phyloP scores from a whole-genome alignment of 2,329 filamentous ascomycete genomes.

The Neopestalotiopsis sp. region DNA sequence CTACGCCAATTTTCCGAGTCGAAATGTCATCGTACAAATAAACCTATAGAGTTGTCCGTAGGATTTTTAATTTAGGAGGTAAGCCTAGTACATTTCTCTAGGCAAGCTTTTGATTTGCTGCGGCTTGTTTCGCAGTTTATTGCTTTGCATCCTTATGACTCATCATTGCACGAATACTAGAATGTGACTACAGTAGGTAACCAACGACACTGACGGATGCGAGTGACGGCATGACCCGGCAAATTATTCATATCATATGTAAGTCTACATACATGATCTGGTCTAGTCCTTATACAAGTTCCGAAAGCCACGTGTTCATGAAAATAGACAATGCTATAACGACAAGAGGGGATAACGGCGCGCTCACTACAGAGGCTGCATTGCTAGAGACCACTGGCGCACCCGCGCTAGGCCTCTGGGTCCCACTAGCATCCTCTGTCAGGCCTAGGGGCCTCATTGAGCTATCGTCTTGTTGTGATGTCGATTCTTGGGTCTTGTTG shows the following conservation, averaged over 20 bases:
- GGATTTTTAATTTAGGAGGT: too few species aligned
- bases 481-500: not conserved
- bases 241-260: too few species aligned
- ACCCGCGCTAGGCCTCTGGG: not conserved
- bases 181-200: too few species aligned
- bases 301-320: not conserved
- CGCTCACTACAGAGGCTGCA: not conserved
- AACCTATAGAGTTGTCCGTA: too few species aligned
- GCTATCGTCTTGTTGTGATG: not conserved
- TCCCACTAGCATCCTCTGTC: not conserved
- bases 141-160: too few species aligned
- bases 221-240: too few species aligned
- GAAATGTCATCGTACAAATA: too few species aligned
- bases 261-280: not conserved
- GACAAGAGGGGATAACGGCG: not conserved
- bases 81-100: too few species aligned
- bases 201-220: too few species aligned
- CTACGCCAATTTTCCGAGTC: not conserved
- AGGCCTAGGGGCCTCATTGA: not conserved
- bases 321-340: not conserved
- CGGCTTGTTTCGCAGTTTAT: too few species aligned
- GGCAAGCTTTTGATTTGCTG: too few species aligned
- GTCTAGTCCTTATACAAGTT: not conserved
- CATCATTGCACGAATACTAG: too few species aligned
- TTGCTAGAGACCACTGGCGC: not conserved